Conservation (phyloP, 2,329 filamentous ascomycete genomes). For the Alternaria longipes region DNA sequence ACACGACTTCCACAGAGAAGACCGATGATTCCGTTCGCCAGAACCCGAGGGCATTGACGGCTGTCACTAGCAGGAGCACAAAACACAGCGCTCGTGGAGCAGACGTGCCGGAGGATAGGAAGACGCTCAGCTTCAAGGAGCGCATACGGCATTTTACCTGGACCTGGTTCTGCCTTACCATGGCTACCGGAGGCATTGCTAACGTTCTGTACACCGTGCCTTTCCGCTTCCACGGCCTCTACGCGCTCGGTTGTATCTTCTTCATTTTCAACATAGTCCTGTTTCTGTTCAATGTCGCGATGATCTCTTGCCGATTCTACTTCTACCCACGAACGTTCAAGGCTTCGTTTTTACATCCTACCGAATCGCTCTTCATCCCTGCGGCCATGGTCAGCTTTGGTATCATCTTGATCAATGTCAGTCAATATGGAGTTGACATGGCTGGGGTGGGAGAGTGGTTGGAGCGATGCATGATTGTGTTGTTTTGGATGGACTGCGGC, state of each 20-base stretch:
- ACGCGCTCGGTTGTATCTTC: slow-evolving; percentile 59
- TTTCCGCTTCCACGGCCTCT: slow-evolving; percentile 56
- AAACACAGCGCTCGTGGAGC: background rate
- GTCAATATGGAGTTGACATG: slow-evolving; percentile 72
- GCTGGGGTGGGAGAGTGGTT: slow-evolving; percentile 63
- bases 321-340: slow-evolving; percentile 75
- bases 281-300: slow-evolving; percentile 74
- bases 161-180: slow-evolving; percentile 80
- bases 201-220: slow-evolving; percentile 65
- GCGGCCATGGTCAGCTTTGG: slow-evolving; percentile 74
- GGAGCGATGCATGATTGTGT: slow-evolving; percentile 65
- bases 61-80: slow-evolving; percentile 8
- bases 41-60: background rate
- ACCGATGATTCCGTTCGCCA: slow-evolving; percentile 1
- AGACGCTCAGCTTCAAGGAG: slow-evolving; percentile 56
- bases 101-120: slow-evolving; percentile 12
- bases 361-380: slow-evolving; percentile 80
- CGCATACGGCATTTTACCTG: slow-evolving; percentile 73
- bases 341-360: slow-evolving; percentile 76
- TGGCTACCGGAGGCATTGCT: slow-evolving; percentile 68
- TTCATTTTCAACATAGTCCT: slow-evolving; percentile 63
- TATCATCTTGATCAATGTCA: slow-evolving; percentile 70
- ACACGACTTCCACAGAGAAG: slow-evolving; percentile 8
- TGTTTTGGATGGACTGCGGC: slow-evolving; percentile 79
- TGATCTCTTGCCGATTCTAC: slow-evolving; percentile 74